phyloP scores from a whole-genome alignment of 805 yeast genomes.

The Lipomyces sp. region DNA sequence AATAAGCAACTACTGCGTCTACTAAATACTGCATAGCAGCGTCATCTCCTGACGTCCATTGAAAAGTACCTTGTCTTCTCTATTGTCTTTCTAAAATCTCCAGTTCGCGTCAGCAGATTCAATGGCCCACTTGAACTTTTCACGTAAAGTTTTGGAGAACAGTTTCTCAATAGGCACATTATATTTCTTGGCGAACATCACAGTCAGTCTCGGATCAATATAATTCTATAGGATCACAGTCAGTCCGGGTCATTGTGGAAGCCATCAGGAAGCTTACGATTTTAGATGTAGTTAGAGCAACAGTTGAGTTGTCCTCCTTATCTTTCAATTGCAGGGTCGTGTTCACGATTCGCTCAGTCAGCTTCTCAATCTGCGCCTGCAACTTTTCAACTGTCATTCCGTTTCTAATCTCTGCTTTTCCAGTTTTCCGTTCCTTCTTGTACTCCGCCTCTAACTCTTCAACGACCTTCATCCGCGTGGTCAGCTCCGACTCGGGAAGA shows the following conservation, averaged over 20 bases:
- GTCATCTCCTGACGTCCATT: too few species aligned
- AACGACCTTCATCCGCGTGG: conserved; percentile 61
- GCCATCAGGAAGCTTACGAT: conserved; percentile 46
- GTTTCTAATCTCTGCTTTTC: conserved; percentile 57
- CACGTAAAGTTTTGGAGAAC: conserved; percentile 87
- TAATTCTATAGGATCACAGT: conserved; percentile 55
- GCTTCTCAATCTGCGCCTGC: conserved; percentile 67
- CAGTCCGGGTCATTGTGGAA: not conserved
- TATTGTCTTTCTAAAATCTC: conserved; percentile 63
- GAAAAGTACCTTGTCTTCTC: not conserved
- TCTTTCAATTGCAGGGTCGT: conserved; percentile 80
- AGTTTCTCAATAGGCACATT: conserved; percentile 90
- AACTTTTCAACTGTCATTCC: conserved; percentile 68
- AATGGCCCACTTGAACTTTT: conserved; percentile 94
- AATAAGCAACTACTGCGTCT: not conserved
- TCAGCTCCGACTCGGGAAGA: conserved; percentile 58
- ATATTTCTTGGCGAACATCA: conserved; percentile 82
- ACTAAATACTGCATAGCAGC: not conserved
- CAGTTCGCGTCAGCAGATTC: conserved; percentile 87
- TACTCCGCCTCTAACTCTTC: conserved; percentile 55
- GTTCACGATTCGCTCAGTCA: conserved; percentile 71
- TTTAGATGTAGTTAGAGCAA: conserved; percentile 90
- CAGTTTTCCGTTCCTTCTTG: conserved; percentile 61
- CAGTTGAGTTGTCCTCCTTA: conserved; percentile 92
- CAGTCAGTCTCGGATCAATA: conserved; percentile 91